These are phyloP conservation scores for Ustilago curta DNA, from an alignment of 1,284 basidiomycete species.

Conservation along the genomic window DNA sequence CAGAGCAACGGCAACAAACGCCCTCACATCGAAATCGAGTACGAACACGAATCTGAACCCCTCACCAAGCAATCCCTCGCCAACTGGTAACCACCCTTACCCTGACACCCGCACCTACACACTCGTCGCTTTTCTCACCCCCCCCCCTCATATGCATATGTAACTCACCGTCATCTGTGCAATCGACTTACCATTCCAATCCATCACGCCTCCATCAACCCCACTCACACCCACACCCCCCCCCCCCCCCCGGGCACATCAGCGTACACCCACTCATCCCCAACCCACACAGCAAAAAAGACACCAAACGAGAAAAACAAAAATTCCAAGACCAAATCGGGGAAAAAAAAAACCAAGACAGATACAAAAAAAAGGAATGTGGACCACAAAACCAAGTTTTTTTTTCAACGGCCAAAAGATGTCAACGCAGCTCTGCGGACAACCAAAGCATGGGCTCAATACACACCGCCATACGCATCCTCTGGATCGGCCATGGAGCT, in stretches of 20 bases:
- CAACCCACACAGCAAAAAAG: too few relatives aligned
- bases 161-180: too few relatives aligned
- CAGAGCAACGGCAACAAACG: too few relatives aligned
- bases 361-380: neutral
- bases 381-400: neutral
- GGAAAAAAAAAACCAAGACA: neutral
- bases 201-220: too few relatives aligned
- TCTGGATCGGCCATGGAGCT: constrained; percentile 51
- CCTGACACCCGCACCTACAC: too few relatives aligned
- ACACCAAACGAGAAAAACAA: too few relatives aligned
- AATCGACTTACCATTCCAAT: too few relatives aligned
- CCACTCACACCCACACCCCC: too few relatives aligned
- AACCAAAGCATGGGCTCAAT: constrained; percentile 33
- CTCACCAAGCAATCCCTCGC: constrained; percentile 70
- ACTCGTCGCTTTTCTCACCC: neutral
- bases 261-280: too few relatives aligned
- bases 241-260: too few relatives aligned
- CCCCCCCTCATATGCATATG: too few relatives aligned
- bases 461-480: constrained; percentile 61
- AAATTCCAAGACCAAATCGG: neutral
- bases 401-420: neutral
- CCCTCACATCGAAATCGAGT: constrained; percentile 86
- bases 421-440: neutral
- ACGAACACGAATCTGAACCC: constrained; percentile 89
- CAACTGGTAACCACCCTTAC: too few relatives aligned